phyloP scores from a whole-genome alignment of 495 filamentous ascomycete genomes.

The Thozetella sp. region DNA sequence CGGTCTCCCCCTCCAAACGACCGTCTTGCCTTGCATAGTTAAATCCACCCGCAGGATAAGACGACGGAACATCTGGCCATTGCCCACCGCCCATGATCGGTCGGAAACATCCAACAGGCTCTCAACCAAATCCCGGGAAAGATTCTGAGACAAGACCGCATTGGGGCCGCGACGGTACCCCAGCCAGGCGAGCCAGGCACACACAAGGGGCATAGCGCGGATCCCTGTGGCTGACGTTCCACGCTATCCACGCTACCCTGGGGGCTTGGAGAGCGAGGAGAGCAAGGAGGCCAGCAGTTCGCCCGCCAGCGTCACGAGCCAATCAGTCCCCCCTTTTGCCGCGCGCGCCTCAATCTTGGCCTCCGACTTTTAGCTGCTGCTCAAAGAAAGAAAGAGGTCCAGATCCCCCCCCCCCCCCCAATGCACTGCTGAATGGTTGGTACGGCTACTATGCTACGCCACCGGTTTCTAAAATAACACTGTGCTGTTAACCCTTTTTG shows the following conservation, averaged over 20 bases:
- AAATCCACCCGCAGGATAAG: too few species aligned
- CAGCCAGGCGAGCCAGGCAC: too few species aligned
- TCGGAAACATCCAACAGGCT: neutral
- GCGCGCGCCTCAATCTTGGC: neutral
- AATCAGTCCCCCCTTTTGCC: neutral
- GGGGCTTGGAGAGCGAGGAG: too few species aligned
- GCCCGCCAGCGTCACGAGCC: neutral
- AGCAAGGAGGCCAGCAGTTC: neutral
- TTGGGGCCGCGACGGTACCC: neutral
- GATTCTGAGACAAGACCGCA: neutral
- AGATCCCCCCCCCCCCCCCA: neutral
- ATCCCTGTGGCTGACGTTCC: conserved; percentile 2
- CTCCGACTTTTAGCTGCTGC: neutral
- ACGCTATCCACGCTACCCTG: too few species aligned
- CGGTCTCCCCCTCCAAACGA: too few species aligned
- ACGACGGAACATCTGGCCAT: neutral
- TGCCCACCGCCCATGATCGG: too few species aligned
- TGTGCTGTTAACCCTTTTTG: conserved; percentile 6
- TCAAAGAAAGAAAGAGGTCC: too few species aligned
- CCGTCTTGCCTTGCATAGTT: too few species aligned
- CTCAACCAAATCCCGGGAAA: neutral
- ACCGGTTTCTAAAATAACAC: conserved; percentile 21
- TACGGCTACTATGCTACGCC: conserved; percentile 2
- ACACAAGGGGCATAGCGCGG: conserved; percentile 3
- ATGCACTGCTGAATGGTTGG: neutral